Base-by-base conservation (phyloP, 768 basidiomycete species). In the Leucocoprinus birnbaumii region DNA sequence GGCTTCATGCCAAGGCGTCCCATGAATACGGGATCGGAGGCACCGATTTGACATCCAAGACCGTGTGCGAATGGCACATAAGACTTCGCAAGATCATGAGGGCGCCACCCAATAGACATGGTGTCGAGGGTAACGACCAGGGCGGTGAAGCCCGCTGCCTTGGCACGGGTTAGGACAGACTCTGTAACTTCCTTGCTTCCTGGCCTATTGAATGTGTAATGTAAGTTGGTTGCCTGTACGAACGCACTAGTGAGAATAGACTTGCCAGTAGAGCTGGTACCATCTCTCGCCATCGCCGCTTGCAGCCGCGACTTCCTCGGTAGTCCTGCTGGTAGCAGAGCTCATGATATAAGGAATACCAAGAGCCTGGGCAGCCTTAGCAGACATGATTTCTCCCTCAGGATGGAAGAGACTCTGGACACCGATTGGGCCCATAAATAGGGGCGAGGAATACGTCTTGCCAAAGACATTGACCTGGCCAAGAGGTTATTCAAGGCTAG, bases 111-210 rank as follows among this genome's bases (percentile, higher is more conserved):
- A 27, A 91, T 67, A 0, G 71, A 51, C 78, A 84, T 84, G 1
- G 88, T 87, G 67, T 93, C 90, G 11, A 91, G 74, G 0, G 91
- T 91, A 59, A 93, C 76, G n/a, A 92, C 81, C 34, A 92, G 83
- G 13, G 84, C 81, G 3, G 72, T 80, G 70, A 82, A 93, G 14
- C 86, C 86, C 51, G 69, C 81, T 1, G 71, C 74, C 66, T 89
- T 88, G 10, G 83, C 86, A 2, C 90, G 82, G 11, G 72, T 69
- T 21, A 93, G 77, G 22, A 91, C 50, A 19, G 87, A 90, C 31
- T 84, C 65, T 0, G 82, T 84, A 21, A 89, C 66, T 3, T 85
- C 85, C 43, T 85, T 65, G 7, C 74, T 69, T 11, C 88, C 88
- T 89, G 25, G 19, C 35, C 13, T 53, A 48, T 5, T 38, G 38